phyloP scores from a whole-genome alignment of 441 rosid species.

The Pelargonium australe region DNA sequence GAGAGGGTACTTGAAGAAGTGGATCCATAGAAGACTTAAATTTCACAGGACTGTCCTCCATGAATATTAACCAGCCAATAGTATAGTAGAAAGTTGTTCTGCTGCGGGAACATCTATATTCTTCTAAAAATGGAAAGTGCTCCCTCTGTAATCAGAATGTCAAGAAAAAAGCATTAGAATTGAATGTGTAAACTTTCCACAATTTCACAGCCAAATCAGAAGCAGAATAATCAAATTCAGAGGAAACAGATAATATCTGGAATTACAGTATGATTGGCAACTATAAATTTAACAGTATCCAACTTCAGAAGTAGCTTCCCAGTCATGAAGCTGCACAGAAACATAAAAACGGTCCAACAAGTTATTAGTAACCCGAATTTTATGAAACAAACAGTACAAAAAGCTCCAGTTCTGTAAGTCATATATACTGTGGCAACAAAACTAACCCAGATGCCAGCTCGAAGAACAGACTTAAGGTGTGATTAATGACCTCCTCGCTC shows the following conservation, averaged over 20 bases:
- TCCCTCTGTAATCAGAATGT: conserved; percentile 63
- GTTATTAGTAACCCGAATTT: conserved; percentile 18
- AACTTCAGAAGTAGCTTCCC: conserved; percentile 94
- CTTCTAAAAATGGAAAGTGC: conserved; percentile 90
- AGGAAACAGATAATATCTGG: background rate
- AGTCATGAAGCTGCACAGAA: conserved; percentile 78
- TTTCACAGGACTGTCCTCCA: conserved; percentile 95
- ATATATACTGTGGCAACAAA: background rate
- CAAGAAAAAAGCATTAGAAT: conserved; percentile 11
- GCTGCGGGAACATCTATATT: conserved; percentile 90
- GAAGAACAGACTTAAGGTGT: conserved; percentile 87
- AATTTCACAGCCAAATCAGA: background rate
- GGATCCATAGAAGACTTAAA: conserved; percentile 98
- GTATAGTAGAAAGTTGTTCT: conserved; percentile 95
- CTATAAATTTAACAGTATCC: conserved; percentile 85
- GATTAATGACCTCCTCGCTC: conserved; percentile 96
- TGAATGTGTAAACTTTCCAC: background rate
- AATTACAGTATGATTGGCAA: conserved; percentile 92
- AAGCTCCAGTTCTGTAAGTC: background rate
- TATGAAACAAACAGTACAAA: background rate
- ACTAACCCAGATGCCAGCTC: conserved; percentile 98
- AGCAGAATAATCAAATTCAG: background rate
- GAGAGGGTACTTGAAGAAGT: conserved; percentile 57
- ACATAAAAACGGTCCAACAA: conserved; percentile 10
- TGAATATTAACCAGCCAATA: conserved; percentile 92